Conservation (phyloP, 2,329 filamentous ascomycete genomes). For the Cyphellophora attinorum region DNA sequence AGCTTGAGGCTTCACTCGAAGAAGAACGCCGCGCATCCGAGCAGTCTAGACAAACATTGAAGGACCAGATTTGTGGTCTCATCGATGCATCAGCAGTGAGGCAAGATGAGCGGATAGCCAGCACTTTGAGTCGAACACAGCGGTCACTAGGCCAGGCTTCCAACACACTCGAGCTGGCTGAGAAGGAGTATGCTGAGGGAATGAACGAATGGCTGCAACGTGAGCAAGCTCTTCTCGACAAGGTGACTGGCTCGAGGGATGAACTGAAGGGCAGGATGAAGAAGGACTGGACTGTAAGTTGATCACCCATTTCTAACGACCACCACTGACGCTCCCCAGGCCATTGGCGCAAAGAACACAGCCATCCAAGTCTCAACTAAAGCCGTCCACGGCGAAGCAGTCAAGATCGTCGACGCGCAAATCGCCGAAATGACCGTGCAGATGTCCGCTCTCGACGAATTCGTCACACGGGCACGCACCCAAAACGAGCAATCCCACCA, state of each 20-base stretch:
- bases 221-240: constrained; percentile 59
- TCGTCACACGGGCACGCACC: constrained; percentile 69
- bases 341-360: constrained; percentile 68
- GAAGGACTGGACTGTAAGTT: constrained; percentile 70
- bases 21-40: constrained; percentile 67
- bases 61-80: constrained; percentile 68
- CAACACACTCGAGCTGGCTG: constrained; percentile 54
- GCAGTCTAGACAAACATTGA: constrained; percentile 62
- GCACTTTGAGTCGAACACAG: constrained; percentile 53
- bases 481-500: constrained; percentile 73
- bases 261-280: constrained; percentile 72
- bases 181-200: constrained; percentile 56
- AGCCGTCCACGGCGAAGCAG: constrained; percentile 81
- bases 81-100: constrained; percentile 63
- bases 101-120: constrained; percentile 62
- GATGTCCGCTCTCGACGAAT: constrained; percentile 82
- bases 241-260: constrained; percentile 64
- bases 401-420: constrained; percentile 82
- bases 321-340: constrained; percentile 30
- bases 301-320: background rate
- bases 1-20: constrained; percentile 59
- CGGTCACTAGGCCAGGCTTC: constrained; percentile 57
- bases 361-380: constrained; percentile 75
- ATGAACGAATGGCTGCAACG: constrained; percentile 67
- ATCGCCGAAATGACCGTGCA: constrained; percentile 79